Percentiles rank a stretch among this genome's conserved stretches.
These are phyloP conservation scores for Botrytis squamosa DNA, from an alignment of 2,329 filamentous ascomycete genomes.

Conservation along the genomic window DNA sequence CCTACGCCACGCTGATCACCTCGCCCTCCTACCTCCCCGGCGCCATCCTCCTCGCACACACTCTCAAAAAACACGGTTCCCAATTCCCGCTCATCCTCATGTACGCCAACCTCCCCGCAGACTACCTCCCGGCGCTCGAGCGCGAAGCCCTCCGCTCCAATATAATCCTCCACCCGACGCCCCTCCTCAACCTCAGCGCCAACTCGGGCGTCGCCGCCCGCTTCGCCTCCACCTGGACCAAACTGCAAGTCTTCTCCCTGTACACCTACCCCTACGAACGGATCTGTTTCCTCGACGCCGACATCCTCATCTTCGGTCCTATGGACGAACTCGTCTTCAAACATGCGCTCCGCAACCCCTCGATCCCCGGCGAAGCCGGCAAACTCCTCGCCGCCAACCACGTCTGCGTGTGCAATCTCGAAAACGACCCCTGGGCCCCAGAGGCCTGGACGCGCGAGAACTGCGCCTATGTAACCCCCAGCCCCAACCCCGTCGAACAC, in stretches of 20 bases:
- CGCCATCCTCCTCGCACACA: slow-evolving; percentile 74
- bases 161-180: neutral
- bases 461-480: slow-evolving; percentile 50
- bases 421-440: slow-evolving; percentile 64
- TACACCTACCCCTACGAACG: slow-evolving; percentile 62
- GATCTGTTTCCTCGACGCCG: slow-evolving; percentile 78
- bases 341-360: slow-evolving; percentile 52
- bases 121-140: slow-evolving; percentile 43
- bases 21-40: slow-evolving; percentile 76
- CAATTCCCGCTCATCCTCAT: slow-evolving; percentile 69
- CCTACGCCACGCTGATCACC: slow-evolving; percentile 64
- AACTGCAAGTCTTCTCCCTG: slow-evolving; percentile 70
- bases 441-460: slow-evolving; percentile 58
- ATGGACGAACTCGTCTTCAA: slow-evolving; percentile 85
- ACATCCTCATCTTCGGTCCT: slow-evolving; percentile 78
- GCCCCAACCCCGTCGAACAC: too few species aligned
- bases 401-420: slow-evolving; percentile 80
- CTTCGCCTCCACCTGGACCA: slow-evolving; percentile 87
- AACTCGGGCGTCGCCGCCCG: slow-evolving; percentile 60
- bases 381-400: slow-evolving; percentile 67
- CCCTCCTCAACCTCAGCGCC: neutral
- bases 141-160: neutral
- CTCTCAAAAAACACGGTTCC: slow-evolving; percentile 61
- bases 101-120: slow-evolving; percentile 49
- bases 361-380: neutral